phyloP scores from a whole-genome alignment of 202 grass and related monocot species.

The Eragrostis tef region DNA sequence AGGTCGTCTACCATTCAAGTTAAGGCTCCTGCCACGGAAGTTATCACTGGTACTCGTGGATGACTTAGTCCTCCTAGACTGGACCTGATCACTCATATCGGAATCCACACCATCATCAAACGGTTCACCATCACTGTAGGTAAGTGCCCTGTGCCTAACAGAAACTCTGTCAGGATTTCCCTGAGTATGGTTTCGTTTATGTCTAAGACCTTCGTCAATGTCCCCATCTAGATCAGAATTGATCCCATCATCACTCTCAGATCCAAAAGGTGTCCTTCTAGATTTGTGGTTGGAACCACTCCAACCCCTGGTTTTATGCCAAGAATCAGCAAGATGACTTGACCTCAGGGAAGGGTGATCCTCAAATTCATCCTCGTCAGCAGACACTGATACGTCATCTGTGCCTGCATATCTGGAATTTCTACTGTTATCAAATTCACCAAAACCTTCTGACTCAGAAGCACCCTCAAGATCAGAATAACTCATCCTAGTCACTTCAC shows the following conservation, averaged over 20 bases:
- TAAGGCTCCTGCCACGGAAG: conserved; percentile 28
- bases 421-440: conserved; percentile 39
- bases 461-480: conserved; percentile 72
- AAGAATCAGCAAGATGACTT: conserved; percentile 57
- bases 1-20: conserved; percentile 31
- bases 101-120: conserved; percentile 56
- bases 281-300: conserved; percentile 35
- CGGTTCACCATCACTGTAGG: conserved; percentile 46
- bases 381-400: conserved; percentile 47
- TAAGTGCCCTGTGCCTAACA: conserved; percentile 36
- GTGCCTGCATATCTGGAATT: conserved; percentile 50
- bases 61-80: conserved; percentile 45
- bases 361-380: conserved; percentile 59
- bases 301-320: conserved; percentile 45
- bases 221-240: conserved; percentile 74
- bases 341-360: conserved; percentile 56
- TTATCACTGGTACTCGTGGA: conserved; percentile 20
- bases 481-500: conserved; percentile 65
- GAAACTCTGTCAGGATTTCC: conserved; percentile 36
- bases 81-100: conserved; percentile 50
- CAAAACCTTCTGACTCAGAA: conserved; percentile 66
- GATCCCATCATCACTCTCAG: conserved; percentile 50
- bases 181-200: conserved; percentile 33
- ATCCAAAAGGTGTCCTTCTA: conserved; percentile 46
- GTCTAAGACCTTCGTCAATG: conserved; percentile 44